Evolutionary conservation across 1,284 basidiomycete species (phyloP), one percentile per base, ranked within the genome.

Genomic region (Apiotrichum akiyoshidainum): DNA sequence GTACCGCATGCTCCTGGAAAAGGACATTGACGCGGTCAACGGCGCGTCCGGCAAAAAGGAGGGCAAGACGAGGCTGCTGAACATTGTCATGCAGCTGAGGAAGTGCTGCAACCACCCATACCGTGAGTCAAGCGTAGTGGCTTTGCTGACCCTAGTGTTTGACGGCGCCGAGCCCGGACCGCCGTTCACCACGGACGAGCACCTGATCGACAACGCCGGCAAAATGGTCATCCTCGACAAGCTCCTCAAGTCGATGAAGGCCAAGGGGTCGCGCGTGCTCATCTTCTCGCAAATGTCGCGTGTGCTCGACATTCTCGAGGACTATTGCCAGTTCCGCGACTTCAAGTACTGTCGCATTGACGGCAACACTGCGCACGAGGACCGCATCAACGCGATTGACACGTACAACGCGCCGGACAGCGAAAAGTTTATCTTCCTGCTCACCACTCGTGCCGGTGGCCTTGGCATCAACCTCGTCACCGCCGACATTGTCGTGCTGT

Each of bases 251-350:
- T 85, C 83, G 47, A 89, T 98, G 90, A 92, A 91, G 75, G 87
- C 82, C 44, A 94, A 95, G 77, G 95, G 94, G 13, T 96, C 92
- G 2, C 86, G 95, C 13, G 92, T 95, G 2, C 85, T 98, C 64
- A 97, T 99, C 66, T 99, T 99, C 82, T 94, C 90, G 67, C 95
- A 98, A 79, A 99, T 99, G 95, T 94, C 90, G 78, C 89, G 95
- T 46, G 87, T 93, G 31, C 80, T 90, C 33, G 96, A 99, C 77
- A 99, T 99, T 62, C 79, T 99, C 44, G 95, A 99, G 75, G 96
- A 99, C 74, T 99, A 96, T 78, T 98, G 93, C 76, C 81, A 96
- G 61, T 99, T 98, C 83, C 83, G 95, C 50, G 81, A 81, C 58
- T 95, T 90, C 79, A 87, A 90, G 71, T 99, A 99, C 78, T 98